Conservation (phyloP, 1,139 yeast genomes). For the Hansenula anomala region DNA sequence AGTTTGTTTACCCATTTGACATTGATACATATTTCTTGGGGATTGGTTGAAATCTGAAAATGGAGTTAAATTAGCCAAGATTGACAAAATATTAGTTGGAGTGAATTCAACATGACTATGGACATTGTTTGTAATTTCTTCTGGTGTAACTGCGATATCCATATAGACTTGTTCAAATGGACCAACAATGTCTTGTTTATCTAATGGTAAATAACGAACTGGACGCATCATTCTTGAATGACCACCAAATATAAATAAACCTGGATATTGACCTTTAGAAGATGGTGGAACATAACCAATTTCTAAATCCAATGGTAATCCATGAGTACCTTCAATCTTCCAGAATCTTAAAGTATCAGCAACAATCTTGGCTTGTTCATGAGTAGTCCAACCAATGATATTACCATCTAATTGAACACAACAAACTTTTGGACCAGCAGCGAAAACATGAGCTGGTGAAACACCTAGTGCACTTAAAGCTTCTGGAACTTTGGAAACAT, state of each 20-base stretch:
- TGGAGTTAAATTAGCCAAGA: conserved; percentile 98
- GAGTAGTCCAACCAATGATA: conserved; percentile 92
- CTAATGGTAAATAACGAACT: conserved; percentile 82
- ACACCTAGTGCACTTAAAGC: conserved; percentile 77
- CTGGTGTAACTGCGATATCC: conserved; percentile 93
- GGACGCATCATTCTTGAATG: conserved; percentile 96
- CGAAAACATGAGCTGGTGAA: conserved; percentile 66
- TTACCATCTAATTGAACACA: conserved; percentile 94
- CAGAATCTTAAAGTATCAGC: conserved; percentile 90
- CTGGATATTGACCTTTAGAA: conserved; percentile 94
- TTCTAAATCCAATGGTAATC: conserved; percentile 81
- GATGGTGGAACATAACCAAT: conserved; percentile 96
- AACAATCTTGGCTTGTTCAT: conserved; percentile 77
- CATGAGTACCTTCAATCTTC: conserved; percentile 81
- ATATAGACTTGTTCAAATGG: conserved; percentile 98
- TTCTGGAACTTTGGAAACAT: conserved; percentile 66
- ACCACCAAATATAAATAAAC: conserved; percentile 86
- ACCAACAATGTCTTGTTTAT: conserved; percentile 82
- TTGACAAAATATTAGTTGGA: conserved; percentile 94
- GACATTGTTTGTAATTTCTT: conserved; percentile 95
- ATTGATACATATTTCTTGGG: conserved; percentile 97
- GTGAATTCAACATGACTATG: conserved; percentile 93
- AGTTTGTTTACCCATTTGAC: conserved; percentile 99
- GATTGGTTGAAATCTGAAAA: conserved; percentile 99
- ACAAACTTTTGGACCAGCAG: conserved; percentile 83